Base-by-base conservation (phyloP, 768 basidiomycete species). In the Boletus tylopilopsis region DNA sequence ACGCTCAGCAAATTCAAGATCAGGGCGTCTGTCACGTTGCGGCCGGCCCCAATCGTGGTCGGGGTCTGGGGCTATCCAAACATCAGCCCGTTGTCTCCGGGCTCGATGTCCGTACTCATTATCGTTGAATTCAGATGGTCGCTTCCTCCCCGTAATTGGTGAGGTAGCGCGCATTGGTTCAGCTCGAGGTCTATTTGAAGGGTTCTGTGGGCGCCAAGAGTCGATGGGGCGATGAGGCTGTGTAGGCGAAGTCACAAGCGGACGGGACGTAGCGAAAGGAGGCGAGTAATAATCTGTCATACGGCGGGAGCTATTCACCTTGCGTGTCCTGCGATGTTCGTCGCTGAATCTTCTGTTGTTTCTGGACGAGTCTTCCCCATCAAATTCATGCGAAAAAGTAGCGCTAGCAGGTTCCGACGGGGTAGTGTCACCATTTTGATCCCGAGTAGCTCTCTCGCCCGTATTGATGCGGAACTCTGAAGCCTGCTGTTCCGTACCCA, bases 41-140 rank as follows among this genome's bases (percentile, higher is more conserved):
- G 45, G 24, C 22, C 47, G 58, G 36, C 48, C 37, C 38, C 44
- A 24, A 8, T 52, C 42, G 19, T 33, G 47, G 24, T 52, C 53
- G 15, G 37, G 29, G 39, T 56, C 55, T 40, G 42, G 45, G 25
- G 59, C 44, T 5, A 27, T 23, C 66, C 62, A 58, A 24, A 11
- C 24, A 53, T 64, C 55, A 25, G 23, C 50, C 30, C 67, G 63
- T 13, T 48, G 58, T 42, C 56, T 67, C 19, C 67, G 64, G 1
- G 38, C 51, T 45, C 62, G 55, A 36, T 42, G 54, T 34, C 35
- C 39, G 25, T 57, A 27, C 9, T 68, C 62, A 45, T 51, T 53
- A n/a, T 67, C 55, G 27, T 25, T 36, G 12, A 40, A 47, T 30
- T 68, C 65, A 6, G 32, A 39, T 27, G 56, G 46, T 32, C 67